Conservation (phyloP, 805 yeast genomes). For the Saturnispora dispora region DNA sequence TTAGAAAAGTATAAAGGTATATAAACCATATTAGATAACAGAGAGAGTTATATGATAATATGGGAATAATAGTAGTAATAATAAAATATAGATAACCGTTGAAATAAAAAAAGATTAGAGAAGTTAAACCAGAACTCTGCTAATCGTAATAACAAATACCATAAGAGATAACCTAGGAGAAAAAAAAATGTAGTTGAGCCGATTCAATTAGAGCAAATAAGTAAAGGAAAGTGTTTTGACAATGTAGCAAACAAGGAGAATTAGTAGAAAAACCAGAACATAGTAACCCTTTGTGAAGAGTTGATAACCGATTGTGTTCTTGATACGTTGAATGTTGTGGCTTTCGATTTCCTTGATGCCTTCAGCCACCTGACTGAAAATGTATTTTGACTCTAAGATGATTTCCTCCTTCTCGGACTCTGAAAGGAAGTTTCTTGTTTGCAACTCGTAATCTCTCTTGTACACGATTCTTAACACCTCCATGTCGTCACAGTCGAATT, state of each 20-base stretch:
- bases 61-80: neutral
- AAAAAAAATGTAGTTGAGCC: neutral
- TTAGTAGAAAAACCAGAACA: constrained; percentile 28
- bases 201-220: neutral
- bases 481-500: constrained; percentile 57
- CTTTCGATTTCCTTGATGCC: constrained; percentile 60
- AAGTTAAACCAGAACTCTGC: neutral
- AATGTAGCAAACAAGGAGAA: constrained; percentile 28
- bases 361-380: constrained; percentile 52
- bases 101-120: neutral
- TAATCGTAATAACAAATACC: neutral
- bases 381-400: constrained; percentile 56
- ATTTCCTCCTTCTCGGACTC: constrained; percentile 65
- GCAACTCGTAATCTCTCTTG: constrained; percentile 69
- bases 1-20: neutral
- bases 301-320: constrained; percentile 46
- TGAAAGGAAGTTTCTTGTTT: constrained; percentile 59
- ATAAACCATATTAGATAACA: neutral
- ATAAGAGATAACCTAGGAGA: neutral
- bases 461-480: constrained; percentile 53
- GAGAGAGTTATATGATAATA: constrained; percentile 1
- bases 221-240: constrained; percentile 1
- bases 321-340: constrained; percentile 51
- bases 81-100: neutral
- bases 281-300: constrained; percentile 45